Evolutionary conservation across 257 asterid genomes (phyloP), one percentile per base, ranked within the genome.

Genomic region (Leptodermis oblonga): DNA sequence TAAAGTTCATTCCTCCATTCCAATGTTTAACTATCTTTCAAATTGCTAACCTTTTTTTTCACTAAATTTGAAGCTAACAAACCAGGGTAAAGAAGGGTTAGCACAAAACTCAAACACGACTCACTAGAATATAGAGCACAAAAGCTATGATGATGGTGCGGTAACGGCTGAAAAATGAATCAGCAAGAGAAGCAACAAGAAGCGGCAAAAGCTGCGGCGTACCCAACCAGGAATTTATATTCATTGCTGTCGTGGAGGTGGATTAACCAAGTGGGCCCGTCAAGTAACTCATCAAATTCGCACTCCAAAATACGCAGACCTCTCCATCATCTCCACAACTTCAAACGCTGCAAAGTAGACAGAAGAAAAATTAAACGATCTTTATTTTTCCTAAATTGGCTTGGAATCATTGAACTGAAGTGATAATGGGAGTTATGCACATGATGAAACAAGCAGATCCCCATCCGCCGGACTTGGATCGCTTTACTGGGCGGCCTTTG

Each of bases 251-350:
- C 41, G 43, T 58, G 64, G 64, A 28, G 64, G 64, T 58, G 64
- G 64, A 30, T 36, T 58, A 41, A 5, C 64, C 64, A 30, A 58
- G 64, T 31, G 64, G 64, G n/a, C 41, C 64, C 7, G 64, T 58
- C 64, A 58, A 58, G 64, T 58, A 58, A 31, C 37, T 58, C 22
- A 58, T 58, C 64, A 58, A 58, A 17, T 58, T 58, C 42, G 64
- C 34, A n/a, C 59, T 52, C 59, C 59, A 15, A 52, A 52, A 52
- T 52, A 52, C 18, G 59, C 59, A 52, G 59, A 52, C 31, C 59
- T 52, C 30, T 52, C 59, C 59, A 30, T 30, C 59, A 52, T 52
- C 31, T 52, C 59, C 59, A n/a, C 28, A 22, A 52, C 59, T 52
- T 52, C 59, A 52, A 52, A 52, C n/a, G 20, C 11, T 4, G 12